These are phyloP conservation scores for Aurifilum marmelostoma DNA, from an alignment of 2,329 filamentous ascomycete species.

Conservation along the genomic window DNA sequence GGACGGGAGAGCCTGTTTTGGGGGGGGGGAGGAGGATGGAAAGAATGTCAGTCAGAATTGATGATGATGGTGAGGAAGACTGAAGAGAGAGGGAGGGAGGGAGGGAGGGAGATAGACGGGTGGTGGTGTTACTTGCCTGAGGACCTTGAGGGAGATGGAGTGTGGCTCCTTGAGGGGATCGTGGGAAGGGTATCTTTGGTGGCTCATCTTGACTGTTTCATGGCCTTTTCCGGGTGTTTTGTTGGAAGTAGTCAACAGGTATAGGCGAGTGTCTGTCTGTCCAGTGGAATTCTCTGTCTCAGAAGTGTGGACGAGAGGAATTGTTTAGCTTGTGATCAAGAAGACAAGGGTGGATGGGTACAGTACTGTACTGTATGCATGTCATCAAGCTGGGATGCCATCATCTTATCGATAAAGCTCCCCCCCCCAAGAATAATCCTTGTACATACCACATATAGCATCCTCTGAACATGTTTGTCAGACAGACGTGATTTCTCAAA, in stretches of 20 bases:
- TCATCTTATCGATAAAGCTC: slow-evolving; percentile 13
- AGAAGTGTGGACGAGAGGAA: neutral
- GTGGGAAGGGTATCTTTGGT: slow-evolving; percentile 60
- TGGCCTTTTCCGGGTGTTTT: neutral
- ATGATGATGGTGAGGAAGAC: neutral
- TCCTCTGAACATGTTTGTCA: neutral
- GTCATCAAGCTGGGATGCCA: neutral
- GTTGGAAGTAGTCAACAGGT: neutral
- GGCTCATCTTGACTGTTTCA: slow-evolving; percentile 50
- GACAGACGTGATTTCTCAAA: too few relatives aligned
- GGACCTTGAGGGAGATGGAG: slow-evolving; percentile 76
- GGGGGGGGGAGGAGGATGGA: neutral
- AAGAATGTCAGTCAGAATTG: slow-evolving; percentile 15
- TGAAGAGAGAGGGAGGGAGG: neutral
- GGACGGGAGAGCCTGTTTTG: slow-evolving; percentile 75
- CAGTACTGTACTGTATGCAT: too few relatives aligned
- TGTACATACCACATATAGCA: neutral
- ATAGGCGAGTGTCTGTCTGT: too few relatives aligned
- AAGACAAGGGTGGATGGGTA: neutral
- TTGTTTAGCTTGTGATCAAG: neutral
- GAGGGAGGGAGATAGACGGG: neutral
- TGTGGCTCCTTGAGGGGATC: slow-evolving; percentile 73
- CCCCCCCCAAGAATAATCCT: neutral
- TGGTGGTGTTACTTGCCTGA: slow-evolving; percentile 54
- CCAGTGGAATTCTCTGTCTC: too few relatives aligned